Conservation (phyloP, 768 basidiomycete species). For the Rhizopogon vulgaris region DNA sequence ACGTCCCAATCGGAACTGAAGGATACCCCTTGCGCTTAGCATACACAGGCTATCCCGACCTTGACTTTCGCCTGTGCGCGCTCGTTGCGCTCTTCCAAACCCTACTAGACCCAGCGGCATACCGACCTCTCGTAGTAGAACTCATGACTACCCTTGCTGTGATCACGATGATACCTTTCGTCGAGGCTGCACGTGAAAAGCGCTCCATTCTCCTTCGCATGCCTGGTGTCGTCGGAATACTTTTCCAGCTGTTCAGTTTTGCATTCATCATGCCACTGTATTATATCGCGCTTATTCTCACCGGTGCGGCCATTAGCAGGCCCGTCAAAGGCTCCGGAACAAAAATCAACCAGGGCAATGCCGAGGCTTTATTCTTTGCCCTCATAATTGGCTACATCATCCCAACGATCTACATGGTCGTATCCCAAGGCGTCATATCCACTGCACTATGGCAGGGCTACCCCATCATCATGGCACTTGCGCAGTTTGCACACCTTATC, state of each 20-base stretch:
- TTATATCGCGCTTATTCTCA: slow-evolving; percentile 39
- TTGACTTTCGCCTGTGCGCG: slow-evolving; percentile 38
- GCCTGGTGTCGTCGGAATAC: slow-evolving; percentile 36
- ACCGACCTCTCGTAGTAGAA: slow-evolving; percentile 13
- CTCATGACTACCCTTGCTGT: slow-evolving; percentile 8
- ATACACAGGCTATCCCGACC: slow-evolving; percentile 30
- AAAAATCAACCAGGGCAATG: slow-evolving; percentile 38
- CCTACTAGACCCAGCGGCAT: slow-evolving; percentile 8
- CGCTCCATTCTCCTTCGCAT: slow-evolving; percentile 31
- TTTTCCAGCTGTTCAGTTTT: slow-evolving; percentile 37
- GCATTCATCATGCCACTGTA: slow-evolving; percentile 43
- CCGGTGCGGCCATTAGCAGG: slow-evolving; percentile 20
- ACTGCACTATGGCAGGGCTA: slow-evolving; percentile 53
- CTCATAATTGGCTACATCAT: slow-evolving; percentile 38
- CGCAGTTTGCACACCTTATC: slow-evolving; percentile 32
- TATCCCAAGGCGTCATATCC: slow-evolving; percentile 33
- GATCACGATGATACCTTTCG: slow-evolving; percentile 30
- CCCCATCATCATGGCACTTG: slow-evolving; percentile 41
- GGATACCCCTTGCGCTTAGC: slow-evolving; percentile 28
- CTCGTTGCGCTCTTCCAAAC: slow-evolving; percentile 44
- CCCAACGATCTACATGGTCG: slow-evolving; percentile 42
- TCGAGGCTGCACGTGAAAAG: slow-evolving; percentile 39
- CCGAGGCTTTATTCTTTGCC: slow-evolving; percentile 48
- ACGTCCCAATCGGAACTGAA: slow-evolving; percentile 5
- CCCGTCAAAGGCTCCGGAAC: slow-evolving; percentile 11